Base-by-base conservation (phyloP, 441 rosid species). In the Kokia cookei region DNA sequence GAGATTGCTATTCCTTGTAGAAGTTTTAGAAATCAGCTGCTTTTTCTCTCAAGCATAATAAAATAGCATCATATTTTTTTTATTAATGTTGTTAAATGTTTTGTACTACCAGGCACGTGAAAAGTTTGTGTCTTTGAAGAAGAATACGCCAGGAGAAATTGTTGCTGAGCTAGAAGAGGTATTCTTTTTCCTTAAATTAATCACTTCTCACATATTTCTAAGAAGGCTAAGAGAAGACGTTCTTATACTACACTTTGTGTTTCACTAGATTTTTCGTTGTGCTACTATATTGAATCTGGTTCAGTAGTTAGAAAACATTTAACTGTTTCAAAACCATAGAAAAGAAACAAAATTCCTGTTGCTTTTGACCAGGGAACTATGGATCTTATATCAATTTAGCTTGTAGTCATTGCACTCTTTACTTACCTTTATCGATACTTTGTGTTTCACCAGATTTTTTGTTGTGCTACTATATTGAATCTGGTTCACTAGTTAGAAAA, bases 81-180 rank as follows among this genome's bases (percentile, higher is more conserved):
- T 19, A 19, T 19, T 19, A 19, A 19, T 19, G n/a, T 35, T 13
- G 15, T 32, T 73, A 24, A 40, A 19, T 62, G 37, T 37, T 19
- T 32, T 62, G 5, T 55, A 54, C 77, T 84, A 76, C 66, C 83
- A 94, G 97, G 89, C 98, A 4, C 97, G 97, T 15, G 97, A 94
- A 70, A 94, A 87, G 79, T 90, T 92, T 83, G 90, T 90, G 37
- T 91, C 98, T 51, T 86, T 94, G 78, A 92, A 90, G 89, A 94
- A 87, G 89, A 94, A 80, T 84, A 84, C 97, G 48, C 84, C 85
- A 71, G 93, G 81, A 68, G 97, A 92, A 69, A 79, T 92, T 80
- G 84, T 94, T 83, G 90, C 92, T 27, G 95, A 87, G 80, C 84
- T 90, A 67, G 98, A 94, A 87, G 97, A 94, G 98, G 98, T 92